phyloP scores from a whole-genome alignment of 225 moss, liverwort and hornwort genomes.

The Polytrichum commune region DNA sequence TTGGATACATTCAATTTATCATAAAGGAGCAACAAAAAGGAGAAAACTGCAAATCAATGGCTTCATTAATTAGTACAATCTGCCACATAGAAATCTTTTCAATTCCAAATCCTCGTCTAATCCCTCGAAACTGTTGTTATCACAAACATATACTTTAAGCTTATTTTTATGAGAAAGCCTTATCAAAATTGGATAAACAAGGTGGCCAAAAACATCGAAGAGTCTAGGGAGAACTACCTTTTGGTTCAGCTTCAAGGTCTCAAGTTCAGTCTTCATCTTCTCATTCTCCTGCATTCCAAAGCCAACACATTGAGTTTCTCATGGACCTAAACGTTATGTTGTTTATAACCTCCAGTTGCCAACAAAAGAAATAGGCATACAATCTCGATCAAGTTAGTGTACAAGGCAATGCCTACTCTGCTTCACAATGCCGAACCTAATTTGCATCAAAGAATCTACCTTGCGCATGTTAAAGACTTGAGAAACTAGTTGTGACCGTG shows the following conservation, averaged over 20 bases:
- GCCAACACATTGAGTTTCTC: no score
- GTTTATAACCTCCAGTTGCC: no score
- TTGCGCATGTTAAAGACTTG: slow-evolving; percentile 64
- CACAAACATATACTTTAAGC: background rate
- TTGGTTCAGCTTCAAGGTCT: slow-evolving; percentile 74
- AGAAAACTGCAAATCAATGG: no score
- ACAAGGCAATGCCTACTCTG: no score
- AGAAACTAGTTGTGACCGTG: slow-evolving; percentile 65
- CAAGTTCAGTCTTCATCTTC: slow-evolving; percentile 54
- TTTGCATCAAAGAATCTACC: slow-evolving; percentile 19
- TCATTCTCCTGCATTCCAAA: slow-evolving; percentile 56
- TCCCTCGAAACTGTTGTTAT: background rate
- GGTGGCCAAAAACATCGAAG: background rate
- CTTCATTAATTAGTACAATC: no score
- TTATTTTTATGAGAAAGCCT: background rate
- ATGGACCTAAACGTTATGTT: no score
- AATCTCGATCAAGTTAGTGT: no score
- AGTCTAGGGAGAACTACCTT: slow-evolving; percentile 34
- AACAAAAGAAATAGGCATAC: no score
- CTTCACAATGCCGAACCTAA: no score
- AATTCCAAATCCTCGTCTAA: background rate
- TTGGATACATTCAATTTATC: no score
- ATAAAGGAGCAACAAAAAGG: no score
- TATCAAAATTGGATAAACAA: background rate
- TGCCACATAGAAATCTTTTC: no score